Evolutionary conservation across 2,329 filamentous ascomycete genomes (phyloP).

Genomic region (Celoporthe dispersa): DNA sequence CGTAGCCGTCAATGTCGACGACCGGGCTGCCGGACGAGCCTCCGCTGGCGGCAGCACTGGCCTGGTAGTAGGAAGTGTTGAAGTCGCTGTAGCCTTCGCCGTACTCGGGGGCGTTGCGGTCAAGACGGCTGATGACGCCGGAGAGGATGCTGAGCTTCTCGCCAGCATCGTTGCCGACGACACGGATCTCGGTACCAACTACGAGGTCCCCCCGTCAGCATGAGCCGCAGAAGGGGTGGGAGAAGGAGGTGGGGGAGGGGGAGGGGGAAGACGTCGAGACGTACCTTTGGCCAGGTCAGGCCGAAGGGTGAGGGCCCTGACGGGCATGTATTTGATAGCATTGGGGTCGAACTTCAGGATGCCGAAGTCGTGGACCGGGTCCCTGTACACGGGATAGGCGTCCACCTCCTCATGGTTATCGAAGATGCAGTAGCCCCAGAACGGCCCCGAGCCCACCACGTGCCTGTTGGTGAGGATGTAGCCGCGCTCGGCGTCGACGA

Average conservation of each 20-base stretch:
- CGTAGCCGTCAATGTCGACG: slow-evolving; percentile 91
- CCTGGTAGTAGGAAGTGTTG: slow-evolving; percentile 95
- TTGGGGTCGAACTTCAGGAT: slow-evolving; percentile 96
- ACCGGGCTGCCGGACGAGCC: slow-evolving; percentile 98
- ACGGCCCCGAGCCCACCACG: slow-evolving; percentile 92
- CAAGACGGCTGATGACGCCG: slow-evolving; percentile 93
- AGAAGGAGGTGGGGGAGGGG: neutral
- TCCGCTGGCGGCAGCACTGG: slow-evolving; percentile 93
- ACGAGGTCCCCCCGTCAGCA: slow-evolving; percentile 31
- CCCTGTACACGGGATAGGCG: slow-evolving; percentile 94
- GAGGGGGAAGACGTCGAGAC: neutral
- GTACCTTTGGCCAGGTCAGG: slow-evolving; percentile 79
- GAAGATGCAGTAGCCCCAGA: slow-evolving; percentile 98
- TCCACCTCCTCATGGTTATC: slow-evolving; percentile 98
- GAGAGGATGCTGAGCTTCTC: slow-evolving; percentile 98
- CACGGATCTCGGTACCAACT: slow-evolving; percentile 92
- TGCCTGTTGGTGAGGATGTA: slow-evolving; percentile 90
- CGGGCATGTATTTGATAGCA: slow-evolving; percentile 95
- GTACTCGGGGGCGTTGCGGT: slow-evolving; percentile 96
- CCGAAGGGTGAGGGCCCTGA: slow-evolving; percentile 77
- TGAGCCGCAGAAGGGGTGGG: neutral
- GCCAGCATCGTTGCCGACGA: slow-evolving; percentile 97
- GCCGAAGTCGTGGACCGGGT: slow-evolving; percentile 97
- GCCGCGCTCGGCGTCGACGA: slow-evolving; percentile 91
- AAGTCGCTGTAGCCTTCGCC: slow-evolving; percentile 93